phyloP scores from a whole-genome alignment of 805 yeast species.

The Ogataea henricii region DNA sequence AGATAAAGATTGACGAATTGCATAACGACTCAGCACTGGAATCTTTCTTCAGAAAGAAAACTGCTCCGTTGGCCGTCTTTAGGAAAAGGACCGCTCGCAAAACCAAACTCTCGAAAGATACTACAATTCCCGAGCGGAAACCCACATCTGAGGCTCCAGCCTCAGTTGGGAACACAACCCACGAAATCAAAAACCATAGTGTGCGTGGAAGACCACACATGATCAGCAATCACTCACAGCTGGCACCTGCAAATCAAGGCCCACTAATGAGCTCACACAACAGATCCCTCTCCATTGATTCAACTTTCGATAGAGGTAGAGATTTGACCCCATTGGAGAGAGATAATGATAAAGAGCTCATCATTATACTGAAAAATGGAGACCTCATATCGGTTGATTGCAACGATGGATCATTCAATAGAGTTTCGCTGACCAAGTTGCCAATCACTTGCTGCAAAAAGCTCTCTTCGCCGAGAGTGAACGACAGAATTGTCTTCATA shows the following conservation, averaged over 20 bases:
- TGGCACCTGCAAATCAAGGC: not conserved
- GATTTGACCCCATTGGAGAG: slow-evolving; percentile 31
- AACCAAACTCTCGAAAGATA: slow-evolving; percentile 16
- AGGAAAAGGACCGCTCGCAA: slow-evolving; percentile 31
- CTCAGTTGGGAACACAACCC: not conserved
- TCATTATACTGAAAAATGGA: slow-evolving; percentile 56
- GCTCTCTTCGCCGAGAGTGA: slow-evolving; percentile 69
- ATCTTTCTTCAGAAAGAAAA: slow-evolving; percentile 59
- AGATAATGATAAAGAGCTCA: slow-evolving; percentile 45
- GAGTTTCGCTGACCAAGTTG: slow-evolving; percentile 33
- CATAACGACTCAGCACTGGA: slow-evolving; percentile 46
- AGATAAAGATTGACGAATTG: slow-evolving; percentile 43
- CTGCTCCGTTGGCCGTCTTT: slow-evolving; percentile 42
- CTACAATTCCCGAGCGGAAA: slow-evolving; percentile 9
- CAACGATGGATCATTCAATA: slow-evolving; percentile 45
- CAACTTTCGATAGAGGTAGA: slow-evolving; percentile 34
- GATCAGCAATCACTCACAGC: slow-evolving; percentile 1
- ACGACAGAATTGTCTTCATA: slow-evolving; percentile 66
- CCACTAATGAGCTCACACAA: slow-evolving; percentile 10
- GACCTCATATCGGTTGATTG: slow-evolving; percentile 50
- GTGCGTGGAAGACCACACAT: slow-evolving; percentile 9
- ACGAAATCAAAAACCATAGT: not conserved
- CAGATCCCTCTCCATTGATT: slow-evolving; percentile 35
- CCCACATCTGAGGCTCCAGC: not conserved
- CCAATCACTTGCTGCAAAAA: slow-evolving; percentile 54